Evolutionary conservation across 495 filamentous ascomycete species (phyloP).

Genomic region (Cetradonia linearis): DNA sequence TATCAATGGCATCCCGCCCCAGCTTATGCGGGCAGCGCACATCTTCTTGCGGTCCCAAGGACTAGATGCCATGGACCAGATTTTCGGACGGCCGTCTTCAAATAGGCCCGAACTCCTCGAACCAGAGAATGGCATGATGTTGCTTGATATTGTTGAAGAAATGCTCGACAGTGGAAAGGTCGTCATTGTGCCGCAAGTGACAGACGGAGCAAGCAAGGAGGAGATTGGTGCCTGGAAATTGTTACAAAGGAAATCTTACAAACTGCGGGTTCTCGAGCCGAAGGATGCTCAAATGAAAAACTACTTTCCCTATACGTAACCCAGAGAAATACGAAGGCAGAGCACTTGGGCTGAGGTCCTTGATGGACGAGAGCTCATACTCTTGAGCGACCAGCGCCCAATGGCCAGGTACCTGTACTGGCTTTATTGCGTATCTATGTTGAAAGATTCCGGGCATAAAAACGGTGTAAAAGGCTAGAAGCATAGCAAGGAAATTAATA

Average conservation of each 20-base stretch:
- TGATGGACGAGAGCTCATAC: neutral
- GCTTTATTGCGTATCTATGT: neutral
- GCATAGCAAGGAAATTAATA: no score
- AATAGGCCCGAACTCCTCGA: slow-evolving; percentile 2
- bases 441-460: no score
- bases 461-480: no score
- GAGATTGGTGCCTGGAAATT: neutral
- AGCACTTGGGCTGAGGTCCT: neutral
- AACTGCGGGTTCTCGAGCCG: neutral
- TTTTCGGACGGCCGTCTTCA: neutral
- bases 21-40: neutral
- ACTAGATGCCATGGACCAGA: slow-evolving; percentile 1
- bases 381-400: neutral
- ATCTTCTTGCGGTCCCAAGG: neutral
- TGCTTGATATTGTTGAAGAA: neutral
- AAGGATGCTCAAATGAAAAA: neutral
- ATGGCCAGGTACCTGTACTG: neutral
- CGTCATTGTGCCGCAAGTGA: slow-evolving; percentile 3
- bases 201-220: neutral
- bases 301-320: neutral
- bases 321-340: neutral
- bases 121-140: neutral
- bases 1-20: neutral
- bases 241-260: neutral
- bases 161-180: neutral